phyloP scores from a whole-genome alignment of 164 flowering plant species.

The Magnolia sinica region DNA sequence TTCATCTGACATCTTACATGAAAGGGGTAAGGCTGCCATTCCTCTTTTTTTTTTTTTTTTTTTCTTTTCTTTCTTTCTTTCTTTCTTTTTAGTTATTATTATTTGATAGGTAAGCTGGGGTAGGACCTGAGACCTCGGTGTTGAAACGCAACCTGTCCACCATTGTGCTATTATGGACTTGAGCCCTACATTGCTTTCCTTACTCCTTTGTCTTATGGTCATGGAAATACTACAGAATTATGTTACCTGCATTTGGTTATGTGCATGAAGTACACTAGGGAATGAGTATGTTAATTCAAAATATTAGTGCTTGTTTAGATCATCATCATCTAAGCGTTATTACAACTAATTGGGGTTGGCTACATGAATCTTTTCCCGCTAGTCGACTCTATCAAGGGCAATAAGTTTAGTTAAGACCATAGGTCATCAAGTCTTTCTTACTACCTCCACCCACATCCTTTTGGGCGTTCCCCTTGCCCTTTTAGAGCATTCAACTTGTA shows the following conservation, averaged over 20 bases:
- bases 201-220: too few species aligned
- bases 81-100: not conserved
- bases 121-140: not conserved
- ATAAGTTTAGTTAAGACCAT: too few species aligned
- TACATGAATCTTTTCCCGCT: too few species aligned
- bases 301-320: too few species aligned
- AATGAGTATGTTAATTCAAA: not conserved
- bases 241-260: not conserved
- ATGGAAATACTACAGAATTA: not conserved
- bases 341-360: too few species aligned
- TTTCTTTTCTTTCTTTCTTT: not conserved
- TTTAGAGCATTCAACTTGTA: too few species aligned
- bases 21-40: conserved; percentile 61
- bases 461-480: too few species aligned
- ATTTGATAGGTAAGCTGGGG: too few species aligned
- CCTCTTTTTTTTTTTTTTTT: not conserved
- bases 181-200: not conserved
- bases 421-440: too few species aligned
- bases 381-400: too few species aligned
- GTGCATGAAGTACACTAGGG: not conserved
- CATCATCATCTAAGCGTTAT: too few species aligned
- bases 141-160: not conserved
- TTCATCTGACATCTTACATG: conserved; percentile 85
- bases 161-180: not conserved
- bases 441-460: too few species aligned